These are phyloP conservation scores for Dentipellis sp. DNA, from an alignment of 768 basidiomycete genomes.

Conservation along the genomic window DNA sequence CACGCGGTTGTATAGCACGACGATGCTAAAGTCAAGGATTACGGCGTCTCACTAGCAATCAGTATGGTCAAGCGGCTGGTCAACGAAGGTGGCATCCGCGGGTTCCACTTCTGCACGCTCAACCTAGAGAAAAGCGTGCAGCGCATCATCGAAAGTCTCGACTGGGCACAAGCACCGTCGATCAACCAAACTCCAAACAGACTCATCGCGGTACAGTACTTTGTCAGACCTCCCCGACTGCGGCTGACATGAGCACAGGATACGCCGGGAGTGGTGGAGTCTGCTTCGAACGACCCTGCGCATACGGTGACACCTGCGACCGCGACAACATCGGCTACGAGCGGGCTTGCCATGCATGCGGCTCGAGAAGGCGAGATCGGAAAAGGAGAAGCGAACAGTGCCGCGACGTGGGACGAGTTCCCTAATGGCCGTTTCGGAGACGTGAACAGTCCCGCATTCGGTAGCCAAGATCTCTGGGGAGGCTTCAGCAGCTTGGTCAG, in stretches of 20 bases:
- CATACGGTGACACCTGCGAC: conserved; percentile 54
- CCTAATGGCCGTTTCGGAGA: conserved; percentile 99
- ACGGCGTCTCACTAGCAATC: conserved; percentile 81
- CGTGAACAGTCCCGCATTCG: conserved; percentile 94
- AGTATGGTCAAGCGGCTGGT: conserved; percentile 63
- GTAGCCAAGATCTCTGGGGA: conserved; percentile 72
- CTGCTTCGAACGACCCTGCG: conserved; percentile 18
- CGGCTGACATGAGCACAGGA: conserved; percentile 16
- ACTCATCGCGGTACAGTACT: conserved; percentile 47
- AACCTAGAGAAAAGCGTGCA: conserved; percentile 96
- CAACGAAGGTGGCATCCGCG: conserved; percentile 46
- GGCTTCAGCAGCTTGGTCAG: conserved; percentile 52
- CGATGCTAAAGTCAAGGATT: conserved; percentile 90
- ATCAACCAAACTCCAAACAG: conserved; percentile 41
- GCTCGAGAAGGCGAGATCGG: conserved; percentile 47
- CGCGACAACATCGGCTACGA: conserved; percentile 55
- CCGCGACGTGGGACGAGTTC: conserved; percentile 88
- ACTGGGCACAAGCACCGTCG: conserved; percentile 46
- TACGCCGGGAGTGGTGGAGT: conserved; percentile 20
- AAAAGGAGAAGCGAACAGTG: conserved; percentile 67
- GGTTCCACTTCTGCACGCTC: conserved; percentile 92
- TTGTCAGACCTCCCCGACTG: conserved; percentile 1
- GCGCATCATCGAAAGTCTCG: conserved; percentile 69
- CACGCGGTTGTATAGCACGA: conserved; percentile 52
- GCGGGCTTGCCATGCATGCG: conserved; percentile 42